Base-by-base conservation (phyloP, 129 eudicot species). In the Mikania micrantha region DNA sequence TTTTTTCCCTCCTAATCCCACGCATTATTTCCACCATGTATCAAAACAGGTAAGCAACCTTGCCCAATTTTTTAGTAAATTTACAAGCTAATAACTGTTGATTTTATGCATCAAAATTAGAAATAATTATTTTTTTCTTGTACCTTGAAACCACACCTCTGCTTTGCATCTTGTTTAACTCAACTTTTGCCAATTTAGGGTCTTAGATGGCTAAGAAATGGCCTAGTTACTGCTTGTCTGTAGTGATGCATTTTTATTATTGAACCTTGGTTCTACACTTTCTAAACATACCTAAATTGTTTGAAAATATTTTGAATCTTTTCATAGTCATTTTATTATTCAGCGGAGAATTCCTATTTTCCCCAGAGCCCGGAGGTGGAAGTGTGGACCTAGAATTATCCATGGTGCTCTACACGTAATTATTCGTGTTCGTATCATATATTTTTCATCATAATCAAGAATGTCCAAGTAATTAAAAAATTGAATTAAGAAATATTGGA, bases 1-100 rank as follows among this genome's bases (percentile, higher is more conserved):
- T 64, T 40, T 36, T 64, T 64, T 53, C 66, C 39, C 78, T 64
- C 78, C 19, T 20, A 64, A 34, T 57, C 67, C 67, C 59, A 40
- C 66, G 57, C 59, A 57, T 59, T 11, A 40, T 70, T 39, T 70
- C 74, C 57, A 70, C 41, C 42, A 39, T 41, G 44, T 58, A 32
- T 44, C 48, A 63, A 61, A 32, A 60, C 17, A 22, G 69, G 52
- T 53, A 7, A 22, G 9, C 40, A 25, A 58, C 10, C 21, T 28
- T 58, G 20, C 27, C 22, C 3, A 0, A 45, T n/a, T n/a, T n/a
- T 45, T 45, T 45, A 16, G 22, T 52, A 21, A 21, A 11, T 9
- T 3, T 10, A 22, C 11, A 3, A 52, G 6, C 4, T 52, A 21
- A 21, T 9, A 52, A 52, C 32, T 22, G n/a, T 52, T 52, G 59